These are phyloP conservation scores for Penicilliopsis zonata DNA, from an alignment of 495 filamentous ascomycete genomes.

Conservation along the genomic window DNA sequence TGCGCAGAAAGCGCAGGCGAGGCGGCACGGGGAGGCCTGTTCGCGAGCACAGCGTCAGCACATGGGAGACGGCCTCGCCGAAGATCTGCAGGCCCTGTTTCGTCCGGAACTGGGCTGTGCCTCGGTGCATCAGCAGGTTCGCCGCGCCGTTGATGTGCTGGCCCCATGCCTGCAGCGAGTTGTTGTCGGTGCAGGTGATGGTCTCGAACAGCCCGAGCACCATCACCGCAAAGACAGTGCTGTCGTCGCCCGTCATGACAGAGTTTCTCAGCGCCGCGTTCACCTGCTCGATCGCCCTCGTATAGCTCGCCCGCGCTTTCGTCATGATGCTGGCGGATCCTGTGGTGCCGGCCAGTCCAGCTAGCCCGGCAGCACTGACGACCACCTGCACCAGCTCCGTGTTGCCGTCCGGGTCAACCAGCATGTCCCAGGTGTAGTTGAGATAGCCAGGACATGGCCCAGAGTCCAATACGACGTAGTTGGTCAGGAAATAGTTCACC, in stretches of 20 bases:
- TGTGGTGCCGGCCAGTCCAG: slow-evolving; percentile 22
- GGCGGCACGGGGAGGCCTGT: background rate
- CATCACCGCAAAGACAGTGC: slow-evolving; percentile 45
- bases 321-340: slow-evolving; percentile 16
- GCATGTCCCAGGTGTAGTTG: slow-evolving; percentile 17
- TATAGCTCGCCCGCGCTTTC: slow-evolving; percentile 28
- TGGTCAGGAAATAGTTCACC: slow-evolving; percentile 23
- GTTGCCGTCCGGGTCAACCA: slow-evolving; percentile 11
- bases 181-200: slow-evolving; percentile 21
- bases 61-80: background rate
- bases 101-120: slow-evolving; percentile 31
- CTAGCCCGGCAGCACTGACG: slow-evolving; percentile 33
- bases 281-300: slow-evolving; percentile 22
- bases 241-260: too few species aligned
- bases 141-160: slow-evolving; percentile 44
- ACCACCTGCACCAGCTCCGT: slow-evolving; percentile 20
- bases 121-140: slow-evolving; percentile 35
- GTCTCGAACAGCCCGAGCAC: slow-evolving; percentile 49
- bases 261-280: slow-evolving; percentile 40
- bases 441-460: slow-evolving; percentile 19
- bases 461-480: slow-evolving; percentile 16
- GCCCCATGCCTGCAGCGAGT: slow-evolving; percentile 25
- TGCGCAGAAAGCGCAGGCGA: background rate
- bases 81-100: background rate
- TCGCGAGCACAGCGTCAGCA: background rate